Evolutionary conservation across 1,284 basidiomycete genomes (phyloP).

Genomic region (Golubevia sp.): DNA sequence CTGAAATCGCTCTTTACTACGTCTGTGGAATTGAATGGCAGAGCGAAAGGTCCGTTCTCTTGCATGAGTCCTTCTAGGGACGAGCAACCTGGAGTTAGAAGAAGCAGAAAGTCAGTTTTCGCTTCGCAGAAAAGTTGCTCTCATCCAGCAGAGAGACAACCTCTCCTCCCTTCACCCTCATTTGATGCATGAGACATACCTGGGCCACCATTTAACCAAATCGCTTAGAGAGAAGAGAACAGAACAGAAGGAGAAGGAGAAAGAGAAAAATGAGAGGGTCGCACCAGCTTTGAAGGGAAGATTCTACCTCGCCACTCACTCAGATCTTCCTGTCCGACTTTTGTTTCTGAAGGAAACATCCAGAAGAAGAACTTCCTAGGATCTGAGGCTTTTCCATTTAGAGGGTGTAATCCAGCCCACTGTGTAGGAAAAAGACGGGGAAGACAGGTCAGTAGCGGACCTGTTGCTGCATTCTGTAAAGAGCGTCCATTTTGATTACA

Average conservation of each 20-base stretch:
- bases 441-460: too few species aligned
- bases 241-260: too few species aligned
- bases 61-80: conserved; percentile 77
- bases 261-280: too few species aligned
- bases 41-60: conserved; percentile 76
- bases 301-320: conserved; percentile 75
- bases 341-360: conserved; percentile 79
- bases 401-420: conserved; percentile 76
- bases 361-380: conserved; percentile 80
- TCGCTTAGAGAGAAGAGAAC: too few species aligned
- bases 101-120: not conserved
- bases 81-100: conserved; percentile 68
- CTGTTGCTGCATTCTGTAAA: too few species aligned
- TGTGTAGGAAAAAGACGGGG: too few species aligned
- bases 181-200: too few species aligned
- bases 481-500: too few species aligned
- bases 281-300: too few species aligned
- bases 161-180: too few species aligned
- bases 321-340: conserved; percentile 73
- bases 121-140: not conserved
- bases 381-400: conserved; percentile 69
- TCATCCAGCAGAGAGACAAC: not conserved
- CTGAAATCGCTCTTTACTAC: conserved; percentile 73
- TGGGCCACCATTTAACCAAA: conserved; percentile 61
- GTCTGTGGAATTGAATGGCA: conserved; percentile 71